These are phyloP conservation scores for Spiromastix sp. DNA, from an alignment of 2,329 filamentous ascomycete genomes.

Conservation along the genomic window DNA sequence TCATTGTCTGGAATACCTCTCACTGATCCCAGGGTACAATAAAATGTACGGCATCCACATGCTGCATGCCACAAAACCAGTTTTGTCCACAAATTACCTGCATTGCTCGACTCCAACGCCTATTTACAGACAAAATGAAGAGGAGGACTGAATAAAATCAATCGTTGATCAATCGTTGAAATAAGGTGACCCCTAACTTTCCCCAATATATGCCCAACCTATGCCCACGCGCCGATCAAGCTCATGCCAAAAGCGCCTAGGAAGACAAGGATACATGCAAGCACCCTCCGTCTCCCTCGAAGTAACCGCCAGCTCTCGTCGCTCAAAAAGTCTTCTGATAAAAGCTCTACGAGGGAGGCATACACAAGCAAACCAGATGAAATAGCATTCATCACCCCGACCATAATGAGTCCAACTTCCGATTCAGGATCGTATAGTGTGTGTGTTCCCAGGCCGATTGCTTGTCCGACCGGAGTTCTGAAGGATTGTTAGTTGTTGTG, in stretches of 20 bases:
- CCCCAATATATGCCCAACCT: too few species aligned
- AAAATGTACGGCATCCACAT: too few species aligned
- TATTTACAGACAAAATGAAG: too few species aligned
- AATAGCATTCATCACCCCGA: constrained; percentile 74
- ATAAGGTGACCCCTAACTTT: too few species aligned
- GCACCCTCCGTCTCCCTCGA: constrained; percentile 49
- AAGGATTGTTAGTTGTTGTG: constrained; percentile 6
- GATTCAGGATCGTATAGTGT: constrained; percentile 64
- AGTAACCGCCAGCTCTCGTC: constrained; percentile 63
- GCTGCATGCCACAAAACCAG: too few species aligned
- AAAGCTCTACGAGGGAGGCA: constrained; percentile 64
- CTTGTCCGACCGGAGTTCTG: constrained; percentile 67
- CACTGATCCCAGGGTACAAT: too few species aligned
- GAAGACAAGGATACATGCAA: constrained; percentile 55
- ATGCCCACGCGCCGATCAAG: constrained; percentile 62
- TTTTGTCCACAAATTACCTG: too few species aligned
- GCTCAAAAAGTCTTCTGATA: constrained; percentile 68
- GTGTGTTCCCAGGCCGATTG: constrained; percentile 66
- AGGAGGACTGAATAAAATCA: too few species aligned
- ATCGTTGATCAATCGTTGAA: too few species aligned
- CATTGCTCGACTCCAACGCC: too few species aligned
- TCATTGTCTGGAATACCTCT: too few species aligned
- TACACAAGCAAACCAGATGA: constrained; percentile 68
- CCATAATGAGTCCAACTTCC: constrained; percentile 61
- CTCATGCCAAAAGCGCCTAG: constrained; percentile 60